Base-by-base conservation (phyloP, 129 eudicot species). In the Flaveria brownii region DNA sequence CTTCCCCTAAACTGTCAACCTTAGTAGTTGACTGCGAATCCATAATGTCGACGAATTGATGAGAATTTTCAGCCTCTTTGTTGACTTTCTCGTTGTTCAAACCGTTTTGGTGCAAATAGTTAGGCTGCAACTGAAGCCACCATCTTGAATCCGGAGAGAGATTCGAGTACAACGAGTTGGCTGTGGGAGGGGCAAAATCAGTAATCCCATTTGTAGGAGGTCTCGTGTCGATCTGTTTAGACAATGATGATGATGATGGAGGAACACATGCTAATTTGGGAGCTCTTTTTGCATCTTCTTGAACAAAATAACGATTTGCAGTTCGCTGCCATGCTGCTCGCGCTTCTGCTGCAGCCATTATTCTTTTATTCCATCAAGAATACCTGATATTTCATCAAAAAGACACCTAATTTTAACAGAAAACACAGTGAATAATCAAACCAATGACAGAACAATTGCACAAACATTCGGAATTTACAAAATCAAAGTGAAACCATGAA, bases 261-360 rank as follows among this genome's bases (percentile, higher is more conserved):
- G 96, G 91, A 47, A 90, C 88, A 70, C 92, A 90, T 43, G 98
- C 98, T 82, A 93, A 83, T 70, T 85, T 93, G 6, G 98, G 98
- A 88, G 97, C 97, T 81, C 98, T 85, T 83, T 93, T 93, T 6
- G 97, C 98, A 59, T 93, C 98, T 85, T 93, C 98, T 84, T 93
- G 98, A 73, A 93, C 97, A 74, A 93, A 90, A 84, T 85, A 93
- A 61, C 98, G 88, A 68, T 93, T 93, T 74, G 96, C 98, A 23
- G 96, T 84, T 82, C 97, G 88, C 73, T 93, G 98, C 98, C 98
- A 93, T 55, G 97, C 98, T 57, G 97, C 88, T 73, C 98, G 82
- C 60, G 96, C 97, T 88, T 93, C 98, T 54, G 98, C 98, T 71
- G 85, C 92, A 5, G 98, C 98, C 98, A 93, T 93, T 41, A 85